A percentile compares a stretch with the other conserved stretches of the same genome.
phyloP scores from a whole-genome alignment of 192 early-diverging fungal species.

The Backusella sp. region DNA sequence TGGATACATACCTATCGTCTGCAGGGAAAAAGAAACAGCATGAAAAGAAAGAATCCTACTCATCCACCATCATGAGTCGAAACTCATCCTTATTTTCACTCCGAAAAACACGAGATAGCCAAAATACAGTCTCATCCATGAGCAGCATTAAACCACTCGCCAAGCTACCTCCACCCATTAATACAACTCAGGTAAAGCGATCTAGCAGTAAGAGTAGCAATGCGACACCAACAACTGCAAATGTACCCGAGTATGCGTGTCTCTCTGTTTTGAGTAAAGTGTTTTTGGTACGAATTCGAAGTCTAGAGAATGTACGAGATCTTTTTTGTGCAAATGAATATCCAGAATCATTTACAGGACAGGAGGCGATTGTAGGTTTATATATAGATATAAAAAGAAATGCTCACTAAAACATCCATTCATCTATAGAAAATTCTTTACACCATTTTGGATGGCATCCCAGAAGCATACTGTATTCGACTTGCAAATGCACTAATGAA shows the following conservation, averaged over 20 bases:
- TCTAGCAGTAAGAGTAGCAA: not conserved
- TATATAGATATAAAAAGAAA: too few relatives aligned
- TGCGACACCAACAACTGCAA: not conserved
- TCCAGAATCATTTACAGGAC: conserved; percentile 30
- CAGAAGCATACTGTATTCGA: conserved; percentile 18
- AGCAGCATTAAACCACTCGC: not conserved
- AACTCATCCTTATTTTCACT: not conserved
- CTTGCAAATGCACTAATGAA: conserved; percentile 26
- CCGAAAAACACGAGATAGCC: not conserved
- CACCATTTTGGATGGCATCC: conserved; percentile 8
- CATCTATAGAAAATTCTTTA: not conserved
- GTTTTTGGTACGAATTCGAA: conserved; percentile 18
- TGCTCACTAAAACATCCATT: not conserved
- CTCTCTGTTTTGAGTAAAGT: conserved; percentile 16
- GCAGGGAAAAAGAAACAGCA: not conserved
- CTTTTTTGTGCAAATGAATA: conserved; percentile 36
- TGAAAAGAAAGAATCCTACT: not conserved
- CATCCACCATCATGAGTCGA: not conserved
- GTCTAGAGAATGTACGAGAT: conserved; percentile 31
- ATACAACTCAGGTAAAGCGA: not conserved
- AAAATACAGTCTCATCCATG: not conserved
- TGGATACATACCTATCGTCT: not conserved
- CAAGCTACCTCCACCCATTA: not conserved
- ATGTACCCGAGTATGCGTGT: not conserved
- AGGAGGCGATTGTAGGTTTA: conserved; percentile 25